Percentiles rank a stretch among this genome's conserved stretches.
Conservation (phyloP, 805 yeast species). For the Tetrapisispora fleetii region DNA sequence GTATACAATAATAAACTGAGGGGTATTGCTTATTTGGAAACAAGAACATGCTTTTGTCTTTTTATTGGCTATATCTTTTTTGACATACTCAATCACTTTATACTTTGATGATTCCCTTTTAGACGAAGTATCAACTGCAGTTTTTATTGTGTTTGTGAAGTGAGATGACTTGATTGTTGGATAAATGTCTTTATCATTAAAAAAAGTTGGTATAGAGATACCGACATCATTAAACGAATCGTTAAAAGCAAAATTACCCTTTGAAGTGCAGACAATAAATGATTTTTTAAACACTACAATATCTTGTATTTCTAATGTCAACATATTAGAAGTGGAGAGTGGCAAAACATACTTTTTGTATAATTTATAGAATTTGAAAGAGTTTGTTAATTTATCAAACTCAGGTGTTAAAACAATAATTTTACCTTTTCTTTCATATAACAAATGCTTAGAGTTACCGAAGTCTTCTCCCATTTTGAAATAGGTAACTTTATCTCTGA, state of each 20-base stretch:
- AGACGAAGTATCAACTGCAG: conserved; percentile 14
- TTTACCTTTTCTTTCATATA: conserved; percentile 45
- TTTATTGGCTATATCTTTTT: conserved; percentile 30
- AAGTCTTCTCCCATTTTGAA: conserved; percentile 65
- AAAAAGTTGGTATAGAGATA: conserved; percentile 49
- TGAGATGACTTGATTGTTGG: conserved; percentile 13
- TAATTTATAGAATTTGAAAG: conserved; percentile 26
- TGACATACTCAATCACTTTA: conserved; percentile 29
- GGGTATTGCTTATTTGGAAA: conserved; percentile 46
- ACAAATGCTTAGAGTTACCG: conserved; percentile 44
- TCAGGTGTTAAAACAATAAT: conserved; percentile 34
- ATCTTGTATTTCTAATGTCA: conserved; percentile 50
- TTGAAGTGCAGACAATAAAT: conserved; percentile 54
- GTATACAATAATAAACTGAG: conserved; percentile 53
- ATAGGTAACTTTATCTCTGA: conserved; percentile 45
- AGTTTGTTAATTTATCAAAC: conserved; percentile 25
- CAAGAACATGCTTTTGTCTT: conserved; percentile 48
- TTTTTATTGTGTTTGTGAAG: conserved; percentile 13
- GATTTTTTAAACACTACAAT: conserved; percentile 56
- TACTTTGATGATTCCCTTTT: conserved; percentile 22
- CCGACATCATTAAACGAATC: conserved; percentile 46
- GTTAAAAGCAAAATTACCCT: conserved; percentile 53
- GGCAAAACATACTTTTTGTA: conserved; percentile 52
- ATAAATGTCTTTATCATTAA: conserved; percentile 28
- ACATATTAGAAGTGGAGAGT: conserved; percentile 44